Base-by-base conservation (phyloP, 768 basidiomycete species). In the Tylopilus plumbeoviolaceoides region DNA sequence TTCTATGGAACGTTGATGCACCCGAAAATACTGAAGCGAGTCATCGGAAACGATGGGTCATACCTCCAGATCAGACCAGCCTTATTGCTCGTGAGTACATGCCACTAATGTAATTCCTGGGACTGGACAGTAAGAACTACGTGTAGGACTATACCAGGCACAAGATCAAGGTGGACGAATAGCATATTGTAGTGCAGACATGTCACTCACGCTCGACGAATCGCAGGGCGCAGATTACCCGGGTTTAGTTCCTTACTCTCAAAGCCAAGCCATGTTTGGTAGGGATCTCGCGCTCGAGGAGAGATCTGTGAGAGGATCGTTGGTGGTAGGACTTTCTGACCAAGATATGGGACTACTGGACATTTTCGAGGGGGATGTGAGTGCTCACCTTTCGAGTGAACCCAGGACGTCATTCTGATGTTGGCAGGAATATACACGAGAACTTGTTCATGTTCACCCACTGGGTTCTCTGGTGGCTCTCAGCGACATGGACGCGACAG, bases 1-100 rank as follows among this genome's bases (percentile, higher is more conserved):
- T 89, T 92, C 73, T 93, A 95, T 69, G 95, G 95, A 12, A 95
- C 91, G 0, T 73, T 98, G 20, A 84, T 95, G 77, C 91, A 94
- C 61, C 92, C 93, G 7, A 80, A 80, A 46, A 87, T 98, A 62
- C 73, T 97, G 36, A 79, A 75, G 52, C 74, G 84, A 18, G 92
- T 97, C 7, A 82, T 97, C 41, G 75, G 76, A 7, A 84, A 89
- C 60, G 73, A 83, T 42, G 89, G 86, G 8, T 60, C 71, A 8
- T 73, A 84, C 56, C 75, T 95, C 3, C 64, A 80, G 48, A 78
- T 89, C 42, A 83, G 83, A 55, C 84, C 89, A 36, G 93, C 91
- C 6, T 64, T 94, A 7, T 67, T 97, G 8, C 23, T 23, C 23
- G 28, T 30, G 28, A 30, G 28, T 30, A 30, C 28, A 30, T 7